Conservation (phyloP, 176 grass and related monocot species). For the Puya raimondii region DNA sequence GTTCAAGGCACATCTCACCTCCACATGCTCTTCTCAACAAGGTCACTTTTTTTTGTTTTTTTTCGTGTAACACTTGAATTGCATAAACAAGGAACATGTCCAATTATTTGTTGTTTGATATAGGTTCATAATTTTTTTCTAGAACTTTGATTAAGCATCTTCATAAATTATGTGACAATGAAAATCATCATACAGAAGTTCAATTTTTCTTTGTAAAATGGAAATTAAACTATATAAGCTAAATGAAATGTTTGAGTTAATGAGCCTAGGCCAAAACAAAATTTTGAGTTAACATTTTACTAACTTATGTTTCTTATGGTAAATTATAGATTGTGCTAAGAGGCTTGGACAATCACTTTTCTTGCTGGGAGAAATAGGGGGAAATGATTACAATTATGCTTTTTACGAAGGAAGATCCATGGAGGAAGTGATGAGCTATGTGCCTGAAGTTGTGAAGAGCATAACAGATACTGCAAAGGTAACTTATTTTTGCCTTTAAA, state of each 20-base stretch:
- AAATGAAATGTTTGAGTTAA: no score
- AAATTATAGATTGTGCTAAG: slow-evolving; percentile 35
- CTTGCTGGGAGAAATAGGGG: slow-evolving; percentile 86
- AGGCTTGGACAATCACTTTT: slow-evolving; percentile 53
- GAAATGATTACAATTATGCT: slow-evolving; percentile 93
- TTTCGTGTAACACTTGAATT: neutral
- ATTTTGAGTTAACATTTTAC: no score
- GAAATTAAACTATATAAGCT: no score
- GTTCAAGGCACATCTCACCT: slow-evolving; percentile 68
- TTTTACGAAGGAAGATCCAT: slow-evolving; percentile 60
- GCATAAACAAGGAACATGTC: neutral
- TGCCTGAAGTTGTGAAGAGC: slow-evolving; percentile 53
- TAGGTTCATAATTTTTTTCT: no score
- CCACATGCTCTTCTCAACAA: slow-evolving; percentile 44
- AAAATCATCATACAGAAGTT: no score
- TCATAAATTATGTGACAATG: no score
- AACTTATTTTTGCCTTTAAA: neutral
- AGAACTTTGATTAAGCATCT: no score
- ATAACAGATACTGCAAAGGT: slow-evolving; percentile 56
- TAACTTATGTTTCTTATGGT: no score
- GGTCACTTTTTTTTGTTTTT: slow-evolving; percentile 15
- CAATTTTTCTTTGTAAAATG: no score
- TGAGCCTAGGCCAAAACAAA: no score
- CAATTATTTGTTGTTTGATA: no score
- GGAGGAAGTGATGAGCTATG: slow-evolving; percentile 40